Evolutionary conservation across 176 grass and related monocot genomes (phyloP), one percentile per base, ranked within the genome.

Genomic region (Bothriochloa decipiens): DNA sequence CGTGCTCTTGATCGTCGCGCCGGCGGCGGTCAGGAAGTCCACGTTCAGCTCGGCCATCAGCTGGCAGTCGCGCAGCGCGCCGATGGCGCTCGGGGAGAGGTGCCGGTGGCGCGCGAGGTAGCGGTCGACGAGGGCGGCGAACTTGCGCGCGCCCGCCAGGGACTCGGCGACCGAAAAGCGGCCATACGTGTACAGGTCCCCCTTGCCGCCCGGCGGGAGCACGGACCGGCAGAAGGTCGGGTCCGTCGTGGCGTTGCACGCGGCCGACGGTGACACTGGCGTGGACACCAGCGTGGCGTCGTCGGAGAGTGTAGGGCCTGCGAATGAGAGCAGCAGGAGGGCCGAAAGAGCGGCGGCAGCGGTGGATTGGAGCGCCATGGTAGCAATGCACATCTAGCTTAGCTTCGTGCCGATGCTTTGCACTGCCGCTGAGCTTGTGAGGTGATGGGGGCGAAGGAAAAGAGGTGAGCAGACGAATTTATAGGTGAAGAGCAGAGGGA

Each of bases 21-120:
- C 88, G 25, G 93, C 78, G 26, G 87, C 52, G 8, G 79, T 58
- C 12, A 98, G 85, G 89, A 95, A 95, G 75, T 93, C 92, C 45
- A 95, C 75, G 87, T 95, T 98, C 69, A 98, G 78, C n/a, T 58
- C 77, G 1, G 91, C 89, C 33, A 98, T 88, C 25, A 98, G 87
- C 64, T 88, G 86, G 81, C 93, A 98, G 86, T 95, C 93, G 15
- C 79, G 70, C 9, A 95, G 83, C 40, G 91, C 89, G n/a, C 74
- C 83, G 11, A 87, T 17, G n/a, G 96, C 93, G 40, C 73, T 17
- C 1, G 69, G 22, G 7, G 93, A 90, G 53, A 95, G 81, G 76
- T 46, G 23, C 8, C 87, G 67, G 76, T 86, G 87, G 20, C 76
- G 77, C 8, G 81, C 70, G 15, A 90, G 85, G 87, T 93, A 93